Evolutionary conservation across 2,329 filamentous ascomycete genomes (phyloP), one percentile per base, ranked within the genome.

Genomic region (Pseudocercospora ulei): DNA sequence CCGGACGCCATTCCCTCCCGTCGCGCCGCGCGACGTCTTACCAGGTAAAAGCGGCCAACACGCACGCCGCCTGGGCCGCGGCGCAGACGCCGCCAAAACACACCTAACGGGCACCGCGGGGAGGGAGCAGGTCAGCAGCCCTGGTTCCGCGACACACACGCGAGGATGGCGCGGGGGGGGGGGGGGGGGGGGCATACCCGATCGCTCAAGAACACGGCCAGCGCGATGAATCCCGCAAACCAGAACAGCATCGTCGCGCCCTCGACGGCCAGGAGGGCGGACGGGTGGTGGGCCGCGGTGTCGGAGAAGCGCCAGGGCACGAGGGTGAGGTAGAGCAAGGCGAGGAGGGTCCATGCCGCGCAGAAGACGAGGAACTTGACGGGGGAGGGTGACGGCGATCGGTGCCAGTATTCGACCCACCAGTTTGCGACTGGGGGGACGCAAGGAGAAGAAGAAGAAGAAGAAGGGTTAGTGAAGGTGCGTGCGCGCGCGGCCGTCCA

Each of bases 191-290:
- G 67, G 55, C 75, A 78, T 40, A 71, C 62, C 0, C 73, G 65
- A 9, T 72, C 68, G 37, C 73, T 72, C 41, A 85, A 62, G 39
- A 69, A 68, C 12, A 76, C 78, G 0, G 80, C 84, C 7, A 87
- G 62, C 0, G 84, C 83, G 49, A 92, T 78, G 53, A 85, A 81
- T 4, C 84, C 85, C 0, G 80, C 78, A 56, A 95, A 90, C 86
- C 86, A 94, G 67, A 92, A 92, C 40, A 92, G 69, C 64, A 80
- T 78, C 6, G 83, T 90, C 14, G 90, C 50, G 30, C 67, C 68
- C 55, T 92, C 82, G 19, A 83, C 68, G 1, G 55, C 76, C 11
- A 87, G 66, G 9, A 85, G 73, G 28, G 70, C 75, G 35, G 75
- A 73, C 36, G 70, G 72, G 60, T 84, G 75, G 52, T 78, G 77